Evolutionary conservation across 2,329 filamentous ascomycete genomes (phyloP).

Genomic region (Paracoccidioides brasiliensis): DNA sequence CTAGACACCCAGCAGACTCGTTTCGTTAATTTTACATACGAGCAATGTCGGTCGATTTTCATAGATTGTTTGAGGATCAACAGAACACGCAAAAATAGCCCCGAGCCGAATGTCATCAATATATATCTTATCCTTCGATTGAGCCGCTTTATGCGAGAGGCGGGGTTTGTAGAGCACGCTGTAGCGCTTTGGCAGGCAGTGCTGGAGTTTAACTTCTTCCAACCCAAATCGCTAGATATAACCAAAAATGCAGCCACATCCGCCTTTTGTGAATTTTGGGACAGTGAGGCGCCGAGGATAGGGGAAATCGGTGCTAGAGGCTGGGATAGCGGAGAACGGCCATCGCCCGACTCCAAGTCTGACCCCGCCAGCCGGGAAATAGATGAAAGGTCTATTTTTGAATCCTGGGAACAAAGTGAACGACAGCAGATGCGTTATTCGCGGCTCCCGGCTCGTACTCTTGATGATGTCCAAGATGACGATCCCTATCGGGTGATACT

Average conservation of each 20-base stretch:
- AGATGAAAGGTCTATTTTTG: constrained; percentile 22
- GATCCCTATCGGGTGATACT: constrained; percentile 76
- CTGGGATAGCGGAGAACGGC: constrained; percentile 39
- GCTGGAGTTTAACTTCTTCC: constrained; percentile 57
- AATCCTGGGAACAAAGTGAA: constrained; percentile 43
- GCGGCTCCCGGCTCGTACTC: constrained; percentile 54
- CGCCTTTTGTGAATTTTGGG: constrained; percentile 69
- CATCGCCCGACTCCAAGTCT: constrained; percentile 23
- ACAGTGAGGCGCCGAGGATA: constrained; percentile 64
- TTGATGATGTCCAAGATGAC: constrained; percentile 62
- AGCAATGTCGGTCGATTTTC: constrained; percentile 49
- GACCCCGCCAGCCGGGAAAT: constrained; percentile 16
- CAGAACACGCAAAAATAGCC: constrained; percentile 8
- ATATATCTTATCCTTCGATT: constrained; percentile 62
- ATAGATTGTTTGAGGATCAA: constrained; percentile 42
- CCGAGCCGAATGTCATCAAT: constrained; percentile 29
- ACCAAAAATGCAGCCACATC: constrained; percentile 11
- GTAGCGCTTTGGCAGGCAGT: constrained; percentile 71
- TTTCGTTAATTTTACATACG: constrained; percentile 54
- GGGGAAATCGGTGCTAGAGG: constrained; percentile 61
- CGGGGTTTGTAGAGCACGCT: constrained; percentile 66
- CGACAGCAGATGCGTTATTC: constrained; percentile 35
- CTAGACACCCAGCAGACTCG: constrained; percentile 59
- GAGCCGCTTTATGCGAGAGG: constrained; percentile 61
- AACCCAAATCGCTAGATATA: constrained; percentile 30